Evolutionary conservation across 2,329 filamentous ascomycete genomes (phyloP).

Genomic region (Diplodia corticola): DNA sequence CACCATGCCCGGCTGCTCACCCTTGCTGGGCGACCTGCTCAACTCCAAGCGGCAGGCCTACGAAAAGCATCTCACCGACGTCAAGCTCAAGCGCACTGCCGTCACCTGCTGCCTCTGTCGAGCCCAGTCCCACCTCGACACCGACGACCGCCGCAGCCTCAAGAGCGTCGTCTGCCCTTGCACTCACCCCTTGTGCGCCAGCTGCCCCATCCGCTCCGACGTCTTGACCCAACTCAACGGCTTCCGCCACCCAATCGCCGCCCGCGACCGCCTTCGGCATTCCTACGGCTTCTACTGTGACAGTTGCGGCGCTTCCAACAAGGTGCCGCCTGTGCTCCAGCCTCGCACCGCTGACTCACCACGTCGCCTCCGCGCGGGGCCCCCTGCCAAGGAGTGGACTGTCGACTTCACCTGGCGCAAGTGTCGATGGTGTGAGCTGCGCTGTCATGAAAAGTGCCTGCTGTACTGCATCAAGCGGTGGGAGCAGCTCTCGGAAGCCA

Average conservation of each 20-base stretch:
- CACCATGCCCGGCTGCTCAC: not conserved
- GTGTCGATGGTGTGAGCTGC: not conserved
- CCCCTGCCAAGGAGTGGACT: not conserved
- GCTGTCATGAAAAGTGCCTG: not conserved
- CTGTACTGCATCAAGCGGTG: conserved; percentile 1
- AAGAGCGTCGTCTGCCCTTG: not conserved
- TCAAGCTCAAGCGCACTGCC: not conserved
- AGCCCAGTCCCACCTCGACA: not conserved
- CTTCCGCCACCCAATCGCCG: not conserved
- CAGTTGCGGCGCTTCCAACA: conserved; percentile 5
- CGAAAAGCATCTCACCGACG: not conserved
- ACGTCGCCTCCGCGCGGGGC: not conserved
- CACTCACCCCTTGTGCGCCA: not conserved
- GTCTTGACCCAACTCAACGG: not conserved
- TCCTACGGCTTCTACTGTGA: conserved; percentile 9
- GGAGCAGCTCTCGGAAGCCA: not conserved
- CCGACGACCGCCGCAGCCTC: not conserved
- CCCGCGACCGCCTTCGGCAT: not conserved
- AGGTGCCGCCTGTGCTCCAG: not conserved
- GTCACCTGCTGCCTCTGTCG: not conserved
- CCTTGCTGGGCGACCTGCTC: not conserved
- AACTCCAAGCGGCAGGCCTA: conserved; percentile 3
- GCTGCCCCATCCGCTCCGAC: not conserved
- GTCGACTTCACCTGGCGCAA: not conserved
- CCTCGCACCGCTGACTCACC: not conserved